Base-by-base conservation (phyloP, 352 stramenopile genomes). In the Phytopythium chamaehyphon region DNA sequence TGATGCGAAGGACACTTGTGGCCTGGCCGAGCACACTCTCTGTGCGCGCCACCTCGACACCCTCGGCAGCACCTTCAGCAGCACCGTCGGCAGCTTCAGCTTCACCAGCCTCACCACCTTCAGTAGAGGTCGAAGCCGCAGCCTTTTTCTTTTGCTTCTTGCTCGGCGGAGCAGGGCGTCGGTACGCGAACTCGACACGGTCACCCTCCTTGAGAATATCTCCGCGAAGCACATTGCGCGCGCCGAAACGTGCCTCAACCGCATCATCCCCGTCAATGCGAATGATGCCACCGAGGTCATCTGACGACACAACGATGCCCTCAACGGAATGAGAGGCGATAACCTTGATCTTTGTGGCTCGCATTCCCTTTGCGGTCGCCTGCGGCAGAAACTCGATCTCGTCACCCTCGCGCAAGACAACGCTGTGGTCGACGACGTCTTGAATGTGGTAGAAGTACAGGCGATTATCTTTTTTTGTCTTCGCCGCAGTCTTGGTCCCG, bases 171-270 rank as follows among this genome's bases (percentile, higher is more conserved):
- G 50, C 64, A 47, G 38, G 58, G 18, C 36, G 40, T 28, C 40
- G 59, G 40, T 74, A 64, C 24, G 75, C 73, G 73, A 88, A 90
- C 62, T 90, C 77, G 7, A 93, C 79, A 48, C 74, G 76, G 57
- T 93, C 82, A 9, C 79, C 82, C 21, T 83, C 75, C 12, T 54
- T 66, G 3, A 93, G 58, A 11, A 82, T 48, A 40, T 88, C 77
- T 10, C 70, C 73, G 38, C 73, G 73, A 44, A 93, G 65, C 47
- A 93, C 77, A 33, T 70, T 66, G 10, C 73, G 64, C 45, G 66
- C 63, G 5, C 59, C 57, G 55, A 83, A 93, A 15, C 57, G 60
- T 2, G 77, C 65, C 10, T 82, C 71, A 12, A 75, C 19, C 1
- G 16, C 18, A 5, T 59, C 66, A 0, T 74, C 69, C 16, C 55